Evolutionary conservation across 441 rosid genomes (phyloP).

Genomic region (Hura crepitans): DNA sequence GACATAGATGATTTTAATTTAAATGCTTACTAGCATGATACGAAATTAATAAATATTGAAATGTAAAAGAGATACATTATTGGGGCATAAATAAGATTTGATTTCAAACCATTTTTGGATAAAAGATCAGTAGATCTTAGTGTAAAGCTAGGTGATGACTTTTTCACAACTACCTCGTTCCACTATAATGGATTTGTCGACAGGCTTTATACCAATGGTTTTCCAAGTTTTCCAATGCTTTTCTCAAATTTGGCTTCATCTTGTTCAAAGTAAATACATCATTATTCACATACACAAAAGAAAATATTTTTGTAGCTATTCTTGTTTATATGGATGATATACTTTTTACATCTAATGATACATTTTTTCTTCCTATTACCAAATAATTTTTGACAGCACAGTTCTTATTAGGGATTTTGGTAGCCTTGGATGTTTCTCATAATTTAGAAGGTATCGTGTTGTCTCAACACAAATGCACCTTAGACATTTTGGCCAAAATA

Average conservation of each 20-base stretch:
- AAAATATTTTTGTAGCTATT: background rate
- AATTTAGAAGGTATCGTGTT: background rate
- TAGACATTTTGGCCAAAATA: background rate
- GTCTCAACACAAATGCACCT: background rate
- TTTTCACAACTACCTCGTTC: no score
- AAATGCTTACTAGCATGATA: no score
- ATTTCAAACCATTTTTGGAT: no score
- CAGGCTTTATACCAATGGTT: background rate
- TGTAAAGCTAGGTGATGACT: no score
- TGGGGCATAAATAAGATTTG: no score
- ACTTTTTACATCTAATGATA: background rate
- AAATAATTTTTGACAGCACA: background rate
- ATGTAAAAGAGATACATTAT: no score
- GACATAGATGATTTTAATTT: no score
- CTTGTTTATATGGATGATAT: background rate
- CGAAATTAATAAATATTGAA: no score
- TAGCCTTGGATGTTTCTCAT: no score
- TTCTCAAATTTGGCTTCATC: background rate
- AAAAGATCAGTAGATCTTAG: no score
- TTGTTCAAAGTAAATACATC: background rate
- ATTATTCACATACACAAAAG: background rate
- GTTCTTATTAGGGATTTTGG: background rate
- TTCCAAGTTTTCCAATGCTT: background rate
- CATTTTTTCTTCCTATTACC: background rate
- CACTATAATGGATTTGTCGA: background rate